Conservation (phyloP, 148 eudicot genomes). For the Beta vulgaris region DNA sequence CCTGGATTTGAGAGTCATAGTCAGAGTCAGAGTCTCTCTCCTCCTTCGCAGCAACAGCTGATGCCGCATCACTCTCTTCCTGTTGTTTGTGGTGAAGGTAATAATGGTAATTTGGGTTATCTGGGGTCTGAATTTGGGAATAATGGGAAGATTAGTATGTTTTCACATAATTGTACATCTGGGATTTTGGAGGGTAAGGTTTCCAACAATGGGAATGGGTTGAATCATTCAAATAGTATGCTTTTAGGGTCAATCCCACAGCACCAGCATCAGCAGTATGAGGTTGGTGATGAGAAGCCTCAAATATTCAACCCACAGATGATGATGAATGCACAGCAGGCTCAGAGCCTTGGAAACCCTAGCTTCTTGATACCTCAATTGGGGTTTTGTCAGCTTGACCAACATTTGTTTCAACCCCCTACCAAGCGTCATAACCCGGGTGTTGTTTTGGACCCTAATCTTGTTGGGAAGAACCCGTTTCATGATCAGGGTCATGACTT, state of each 20-base stretch:
- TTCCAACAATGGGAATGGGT: slow-evolving; percentile 5
- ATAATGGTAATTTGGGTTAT: not conserved
- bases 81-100: slow-evolving; percentile 7
- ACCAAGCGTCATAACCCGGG: slow-evolving; percentile 71
- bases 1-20: slow-evolving; percentile 24
- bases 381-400: slow-evolving; percentile 37
- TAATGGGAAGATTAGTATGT: slow-evolving; percentile 16
- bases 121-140: slow-evolving; percentile 5
- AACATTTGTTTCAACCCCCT: slow-evolving; percentile 42
- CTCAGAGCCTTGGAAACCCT: slow-evolving; percentile 45
- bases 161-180: slow-evolving; percentile 29
- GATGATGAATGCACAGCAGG: slow-evolving; percentile 46
- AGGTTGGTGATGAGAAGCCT: slow-evolving; percentile 41
- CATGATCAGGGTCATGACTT: slow-evolving; percentile 35
- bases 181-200: slow-evolving; percentile 26
- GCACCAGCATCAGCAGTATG: slow-evolving; percentile 13
- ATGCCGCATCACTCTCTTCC: not conserved
- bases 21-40: not conserved
- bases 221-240: not conserved
- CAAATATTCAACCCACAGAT: slow-evolving; percentile 48
- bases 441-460: slow-evolving; percentile 25
- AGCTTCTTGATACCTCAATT: slow-evolving; percentile 44
- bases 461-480: slow-evolving; percentile 35
- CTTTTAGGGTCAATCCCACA: slow-evolving; percentile 10
- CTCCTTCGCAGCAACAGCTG: not conserved